A percentile compares a stretch with the other conserved stretches of the same genome.
Conservation (phyloP, 495 filamentous ascomycete species). For the Penicillium parvum region DNA sequence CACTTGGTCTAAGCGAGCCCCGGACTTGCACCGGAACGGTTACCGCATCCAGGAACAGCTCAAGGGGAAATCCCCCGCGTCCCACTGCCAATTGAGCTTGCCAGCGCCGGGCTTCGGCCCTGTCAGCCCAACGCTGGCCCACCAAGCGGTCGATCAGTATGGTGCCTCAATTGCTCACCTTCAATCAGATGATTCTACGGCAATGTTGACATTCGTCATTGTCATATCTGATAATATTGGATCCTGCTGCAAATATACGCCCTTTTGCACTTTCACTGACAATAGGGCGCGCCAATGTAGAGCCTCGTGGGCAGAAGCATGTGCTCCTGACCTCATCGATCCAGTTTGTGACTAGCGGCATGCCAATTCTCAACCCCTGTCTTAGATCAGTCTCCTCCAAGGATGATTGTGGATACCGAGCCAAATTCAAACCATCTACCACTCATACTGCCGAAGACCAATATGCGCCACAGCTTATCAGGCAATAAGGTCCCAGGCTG, state of each 20-base stretch:
- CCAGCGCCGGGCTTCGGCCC: neutral
- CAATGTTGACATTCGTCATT: too few relatives aligned
- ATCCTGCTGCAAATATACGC: too few relatives aligned
- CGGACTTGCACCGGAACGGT: neutral
- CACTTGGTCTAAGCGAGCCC: slow-evolving; percentile 21
- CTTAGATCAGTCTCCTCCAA: neutral
- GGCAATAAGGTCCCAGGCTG: too few relatives aligned
- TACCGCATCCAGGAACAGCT: slow-evolving; percentile 8
- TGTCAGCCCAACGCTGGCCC: neutral
- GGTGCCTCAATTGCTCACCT: too few relatives aligned
- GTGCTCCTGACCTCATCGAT: neutral
- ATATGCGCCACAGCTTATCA: neutral
- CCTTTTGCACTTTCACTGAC: too few relatives aligned
- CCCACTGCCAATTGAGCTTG: neutral
- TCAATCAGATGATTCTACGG: too few relatives aligned
- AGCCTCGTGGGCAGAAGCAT: too few relatives aligned
- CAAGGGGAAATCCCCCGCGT: slow-evolving; percentile 11
- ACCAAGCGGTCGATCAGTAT: neutral
- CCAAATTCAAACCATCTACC: neutral
- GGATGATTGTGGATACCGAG: neutral
- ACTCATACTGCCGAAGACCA: neutral
- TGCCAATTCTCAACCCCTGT: neutral
- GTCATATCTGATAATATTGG: too few relatives aligned
- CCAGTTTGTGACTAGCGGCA: neutral
- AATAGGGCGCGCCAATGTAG: too few relatives aligned